A percentile compares a stretch with the other conserved stretches of the same genome.
phyloP scores from a whole-genome alignment of 2,329 filamentous ascomycete genomes.

The Trichoderma atrobrunneum region DNA sequence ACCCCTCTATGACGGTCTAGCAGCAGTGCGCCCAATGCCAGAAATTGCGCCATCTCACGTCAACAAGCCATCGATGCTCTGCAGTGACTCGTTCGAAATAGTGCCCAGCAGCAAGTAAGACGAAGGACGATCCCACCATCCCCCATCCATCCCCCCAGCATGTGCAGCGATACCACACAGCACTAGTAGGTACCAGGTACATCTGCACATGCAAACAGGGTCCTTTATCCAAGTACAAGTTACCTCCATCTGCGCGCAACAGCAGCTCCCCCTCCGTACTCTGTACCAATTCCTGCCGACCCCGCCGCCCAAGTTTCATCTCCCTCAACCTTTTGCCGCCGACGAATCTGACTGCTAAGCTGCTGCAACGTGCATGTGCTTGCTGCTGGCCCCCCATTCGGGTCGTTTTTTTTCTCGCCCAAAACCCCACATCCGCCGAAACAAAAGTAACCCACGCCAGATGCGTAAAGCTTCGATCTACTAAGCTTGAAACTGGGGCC shows the following conservation, averaged over 20 bases:
- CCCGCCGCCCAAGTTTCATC: neutral
- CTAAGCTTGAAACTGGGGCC: neutral
- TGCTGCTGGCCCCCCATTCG: neutral
- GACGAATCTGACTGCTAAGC: constrained; percentile 3
- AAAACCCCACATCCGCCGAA: neutral
- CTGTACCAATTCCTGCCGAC: neutral
- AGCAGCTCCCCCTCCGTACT: neutral
- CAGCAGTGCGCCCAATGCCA: neutral
- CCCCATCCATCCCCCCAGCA: neutral
- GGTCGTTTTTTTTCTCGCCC: neutral
- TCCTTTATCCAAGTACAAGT: neutral
- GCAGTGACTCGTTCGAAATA: neutral
- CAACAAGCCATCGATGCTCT: neutral
- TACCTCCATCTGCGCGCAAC: neutral
- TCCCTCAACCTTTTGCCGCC: neutral
- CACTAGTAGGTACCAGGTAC: neutral
- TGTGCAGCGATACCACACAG: neutral
- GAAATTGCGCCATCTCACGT: constrained; percentile 15
- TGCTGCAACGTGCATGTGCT: constrained; percentile 7
- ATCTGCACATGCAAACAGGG: neutral
- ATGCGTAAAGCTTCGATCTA: neutral
- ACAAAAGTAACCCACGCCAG: neutral
- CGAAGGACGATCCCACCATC: neutral
- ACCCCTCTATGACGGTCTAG: neutral
- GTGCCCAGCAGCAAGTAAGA: neutral